These are phyloP conservation scores for Staphylotrichum tortipilum DNA, from an alignment of 495 filamentous ascomycete genomes.

Conservation along the genomic window DNA sequence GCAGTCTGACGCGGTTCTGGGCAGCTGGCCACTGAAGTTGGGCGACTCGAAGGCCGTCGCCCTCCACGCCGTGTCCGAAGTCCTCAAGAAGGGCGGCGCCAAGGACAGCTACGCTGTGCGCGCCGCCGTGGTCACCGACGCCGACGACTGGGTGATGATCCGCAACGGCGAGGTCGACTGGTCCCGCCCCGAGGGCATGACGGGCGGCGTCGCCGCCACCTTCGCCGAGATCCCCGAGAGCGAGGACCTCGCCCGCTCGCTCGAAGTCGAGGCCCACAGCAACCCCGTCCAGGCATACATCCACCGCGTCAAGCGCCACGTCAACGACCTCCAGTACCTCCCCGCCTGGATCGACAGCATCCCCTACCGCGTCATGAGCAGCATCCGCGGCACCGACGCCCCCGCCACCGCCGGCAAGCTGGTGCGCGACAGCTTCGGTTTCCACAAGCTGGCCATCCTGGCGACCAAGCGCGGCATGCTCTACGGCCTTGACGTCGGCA, in stretches of 20 bases:
- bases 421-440: slow-evolving; percentile 72
- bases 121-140: slow-evolving; percentile 57
- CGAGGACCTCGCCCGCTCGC: slow-evolving; percentile 65
- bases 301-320: slow-evolving; percentile 76
- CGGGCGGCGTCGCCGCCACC: slow-evolving; percentile 62
- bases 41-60: slow-evolving; percentile 31
- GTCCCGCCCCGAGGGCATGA: slow-evolving; percentile 73
- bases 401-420: slow-evolving; percentile 42
- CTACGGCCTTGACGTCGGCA: slow-evolving; percentile 68
- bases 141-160: slow-evolving; percentile 74
- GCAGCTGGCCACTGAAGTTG: slow-evolving; percentile 54
- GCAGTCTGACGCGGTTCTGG: slow-evolving; percentile 62
- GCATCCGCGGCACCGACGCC: slow-evolving; percentile 51
- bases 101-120: slow-evolving; percentile 64
- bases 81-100: slow-evolving; percentile 50
- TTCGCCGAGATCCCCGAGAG: slow-evolving; percentile 68
- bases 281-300: slow-evolving; percentile 72
- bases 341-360: slow-evolving; percentile 62
- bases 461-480: slow-evolving; percentile 74
- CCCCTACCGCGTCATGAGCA: slow-evolving; percentile 57
- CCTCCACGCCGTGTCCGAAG: slow-evolving; percentile 70
- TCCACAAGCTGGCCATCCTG: slow-evolving; percentile 71
- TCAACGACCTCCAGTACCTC: slow-evolving; percentile 69
- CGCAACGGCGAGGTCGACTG: slow-evolving; percentile 74
- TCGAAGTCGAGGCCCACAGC: slow-evolving; percentile 79